phyloP scores from a whole-genome alignment of 1,284 basidiomycete species.

The Boletus holoroseus region DNA sequence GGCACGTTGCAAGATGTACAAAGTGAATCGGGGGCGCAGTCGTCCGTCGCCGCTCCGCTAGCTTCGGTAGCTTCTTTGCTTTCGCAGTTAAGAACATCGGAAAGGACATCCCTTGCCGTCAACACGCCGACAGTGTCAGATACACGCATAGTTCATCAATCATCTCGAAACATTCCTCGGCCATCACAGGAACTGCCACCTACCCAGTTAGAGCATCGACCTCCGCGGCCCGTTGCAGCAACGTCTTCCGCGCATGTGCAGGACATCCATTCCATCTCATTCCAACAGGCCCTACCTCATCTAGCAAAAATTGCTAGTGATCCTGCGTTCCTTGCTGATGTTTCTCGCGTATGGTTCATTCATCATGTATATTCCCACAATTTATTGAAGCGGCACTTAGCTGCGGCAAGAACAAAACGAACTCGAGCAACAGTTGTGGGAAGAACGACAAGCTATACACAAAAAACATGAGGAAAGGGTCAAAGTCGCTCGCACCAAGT shows the following conservation, averaged over 20 bases:
- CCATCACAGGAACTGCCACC: constrained; percentile 15
- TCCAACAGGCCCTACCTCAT: constrained; percentile 59
- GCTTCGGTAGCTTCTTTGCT: constrained; percentile 59
- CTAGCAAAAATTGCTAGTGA: constrained; percentile 51
- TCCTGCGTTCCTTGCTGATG: constrained; percentile 40
- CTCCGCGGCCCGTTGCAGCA: constrained; percentile 12
- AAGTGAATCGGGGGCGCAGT: constrained; percentile 4
- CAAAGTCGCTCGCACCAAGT: constrained; percentile 61
- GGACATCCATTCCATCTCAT: constrained; percentile 48
- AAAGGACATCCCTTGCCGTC: constrained; percentile 12
- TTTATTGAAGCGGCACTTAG: constrained; percentile 20
- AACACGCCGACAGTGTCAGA: constrained; percentile 13
- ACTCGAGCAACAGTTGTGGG: constrained; percentile 60
- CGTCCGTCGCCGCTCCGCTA: constrained; percentile 10
- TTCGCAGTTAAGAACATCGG: constrained; percentile 50
- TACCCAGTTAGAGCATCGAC: constrained; percentile 5
- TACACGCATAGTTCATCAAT: constrained; percentile 5
- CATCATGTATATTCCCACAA: background rate
- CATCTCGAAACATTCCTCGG: constrained; percentile 8
- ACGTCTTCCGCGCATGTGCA: constrained; percentile 16
- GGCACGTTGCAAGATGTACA: constrained; percentile 7
- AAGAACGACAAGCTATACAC: constrained; percentile 55
- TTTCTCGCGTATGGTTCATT: constrained; percentile 44
- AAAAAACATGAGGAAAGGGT: constrained; percentile 64
- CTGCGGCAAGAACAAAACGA: constrained; percentile 62